Evolutionary conservation across 768 basidiomycete species (phyloP).

Genomic region (Russula brevipes): DNA sequence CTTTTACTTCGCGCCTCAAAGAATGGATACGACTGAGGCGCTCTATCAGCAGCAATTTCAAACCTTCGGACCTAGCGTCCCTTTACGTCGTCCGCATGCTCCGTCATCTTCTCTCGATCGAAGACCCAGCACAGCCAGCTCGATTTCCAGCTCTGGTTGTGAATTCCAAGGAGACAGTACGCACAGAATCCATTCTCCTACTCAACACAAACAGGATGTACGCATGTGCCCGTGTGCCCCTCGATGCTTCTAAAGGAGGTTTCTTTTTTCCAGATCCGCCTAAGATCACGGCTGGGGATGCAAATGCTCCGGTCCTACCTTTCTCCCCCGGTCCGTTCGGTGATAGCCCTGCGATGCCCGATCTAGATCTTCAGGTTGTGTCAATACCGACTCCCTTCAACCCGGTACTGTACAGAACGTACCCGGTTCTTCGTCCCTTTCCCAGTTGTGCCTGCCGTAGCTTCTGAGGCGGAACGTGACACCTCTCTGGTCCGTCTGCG

Average conservation of each 20-base stretch:
- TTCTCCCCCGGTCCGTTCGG: constrained; percentile 13
- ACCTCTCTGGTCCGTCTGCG: constrained; percentile 18
- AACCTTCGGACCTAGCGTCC: constrained; percentile 5
- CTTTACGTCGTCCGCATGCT: constrained; percentile 9
- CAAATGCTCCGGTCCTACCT: constrained; percentile 1
- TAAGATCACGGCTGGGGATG: constrained; percentile 13
- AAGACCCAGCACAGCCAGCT: constrained; percentile 22
- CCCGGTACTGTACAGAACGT: constrained; percentile 12
- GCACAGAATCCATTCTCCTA: neutral
- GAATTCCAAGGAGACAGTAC: constrained; percentile 13
- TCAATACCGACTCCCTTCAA: constrained; percentile 13
- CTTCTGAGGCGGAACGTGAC: constrained; percentile 28
- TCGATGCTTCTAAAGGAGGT: constrained; percentile 19
- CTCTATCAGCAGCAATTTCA: constrained; percentile 12
- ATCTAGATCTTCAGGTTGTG: constrained; percentile 17
- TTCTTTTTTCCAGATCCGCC: constrained; percentile 16
- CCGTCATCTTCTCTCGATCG: constrained; percentile 11
- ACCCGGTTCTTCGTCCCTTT: constrained; percentile 15
- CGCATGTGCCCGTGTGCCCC: constrained; percentile 15
- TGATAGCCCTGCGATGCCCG: constrained; percentile 11
- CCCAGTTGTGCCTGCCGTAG: constrained; percentile 19
- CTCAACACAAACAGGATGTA: no score
- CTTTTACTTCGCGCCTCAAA: no score
- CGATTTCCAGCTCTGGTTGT: constrained; percentile 21
- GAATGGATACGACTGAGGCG: constrained; percentile 1